Conservation (phyloP, 768 basidiomycete genomes). For the Tulasnella sp. region DNA sequence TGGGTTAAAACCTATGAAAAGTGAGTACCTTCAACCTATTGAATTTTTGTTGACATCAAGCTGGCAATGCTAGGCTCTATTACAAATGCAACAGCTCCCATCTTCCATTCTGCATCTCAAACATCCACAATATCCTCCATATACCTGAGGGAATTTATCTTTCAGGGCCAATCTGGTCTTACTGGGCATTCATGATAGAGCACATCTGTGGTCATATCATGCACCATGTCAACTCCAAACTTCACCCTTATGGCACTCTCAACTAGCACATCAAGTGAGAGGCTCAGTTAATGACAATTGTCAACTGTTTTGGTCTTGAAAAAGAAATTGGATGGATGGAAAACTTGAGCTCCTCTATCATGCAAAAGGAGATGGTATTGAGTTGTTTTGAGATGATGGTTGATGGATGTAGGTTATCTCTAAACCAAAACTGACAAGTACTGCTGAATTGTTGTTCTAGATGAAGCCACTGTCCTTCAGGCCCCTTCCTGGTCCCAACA, state of each 20-base stretch:
- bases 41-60: too few species aligned
- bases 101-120: background rate
- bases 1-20: background rate
- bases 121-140: background rate
- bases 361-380: background rate
- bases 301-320: background rate
- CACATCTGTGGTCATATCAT: background rate
- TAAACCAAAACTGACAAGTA: background rate
- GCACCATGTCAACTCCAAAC: background rate
- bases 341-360: background rate
- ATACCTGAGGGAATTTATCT: background rate
- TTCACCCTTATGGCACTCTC: background rate
- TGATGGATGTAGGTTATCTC: background rate
- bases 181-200: constrained; percentile 13
- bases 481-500: background rate
- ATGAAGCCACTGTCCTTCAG: background rate
- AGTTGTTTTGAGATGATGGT: background rate
- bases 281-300: background rate
- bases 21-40: too few species aligned
- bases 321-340: background rate
- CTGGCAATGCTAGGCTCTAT: background rate
- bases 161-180: constrained; percentile 4
- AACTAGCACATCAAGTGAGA: background rate
- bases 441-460: background rate
- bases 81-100: background rate